Conservation (phyloP, 2,329 filamentous ascomycete species). For the Alternaria rosae region DNA sequence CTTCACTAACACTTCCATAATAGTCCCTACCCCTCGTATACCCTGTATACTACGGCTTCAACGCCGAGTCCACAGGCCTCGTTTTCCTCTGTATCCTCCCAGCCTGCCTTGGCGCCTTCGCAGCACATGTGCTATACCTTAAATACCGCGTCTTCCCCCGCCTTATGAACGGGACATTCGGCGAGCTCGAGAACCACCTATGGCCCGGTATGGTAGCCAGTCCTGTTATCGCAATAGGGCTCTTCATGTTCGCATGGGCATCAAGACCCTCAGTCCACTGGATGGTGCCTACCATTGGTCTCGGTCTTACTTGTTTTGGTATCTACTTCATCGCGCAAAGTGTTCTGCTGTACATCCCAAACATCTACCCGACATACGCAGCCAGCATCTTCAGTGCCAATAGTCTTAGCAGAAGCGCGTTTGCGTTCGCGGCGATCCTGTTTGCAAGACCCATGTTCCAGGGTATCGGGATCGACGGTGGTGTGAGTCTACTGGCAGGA, state of each 20-base stretch:
- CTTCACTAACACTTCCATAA: neutral
- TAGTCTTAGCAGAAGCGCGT: conserved; percentile 60
- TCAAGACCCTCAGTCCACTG: conserved; percentile 68
- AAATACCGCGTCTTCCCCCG: conserved; percentile 72
- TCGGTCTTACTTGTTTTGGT: conserved; percentile 55
- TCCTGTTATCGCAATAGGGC: conserved; percentile 66
- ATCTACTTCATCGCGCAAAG: conserved; percentile 54
- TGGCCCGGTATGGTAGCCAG: conserved; percentile 69
- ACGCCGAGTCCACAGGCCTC: conserved; percentile 73
- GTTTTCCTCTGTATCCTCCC: conserved; percentile 85
- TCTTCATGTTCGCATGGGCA: conserved; percentile 69
- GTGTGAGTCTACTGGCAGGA: conserved; percentile 64
- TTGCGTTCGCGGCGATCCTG: conserved; percentile 66
- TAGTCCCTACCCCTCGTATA: conserved; percentile 67
- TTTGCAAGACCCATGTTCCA: conserved; percentile 66
- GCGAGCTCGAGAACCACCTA: conserved; percentile 73
- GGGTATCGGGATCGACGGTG: conserved; percentile 65
- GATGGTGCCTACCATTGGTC: conserved; percentile 64
- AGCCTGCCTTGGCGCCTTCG: conserved; percentile 71
- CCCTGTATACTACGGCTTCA: conserved; percentile 77
- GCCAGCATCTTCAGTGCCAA: conserved; percentile 67
- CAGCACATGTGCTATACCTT: conserved; percentile 75
- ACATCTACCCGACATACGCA: conserved; percentile 62
- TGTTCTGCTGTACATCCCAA: conserved; percentile 68
- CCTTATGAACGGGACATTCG: conserved; percentile 69